Evolutionary conservation across 2,329 filamentous ascomycete species (phyloP), one percentile per base, ranked within the genome.

Genomic region (Stromatinia cepivora): DNA sequence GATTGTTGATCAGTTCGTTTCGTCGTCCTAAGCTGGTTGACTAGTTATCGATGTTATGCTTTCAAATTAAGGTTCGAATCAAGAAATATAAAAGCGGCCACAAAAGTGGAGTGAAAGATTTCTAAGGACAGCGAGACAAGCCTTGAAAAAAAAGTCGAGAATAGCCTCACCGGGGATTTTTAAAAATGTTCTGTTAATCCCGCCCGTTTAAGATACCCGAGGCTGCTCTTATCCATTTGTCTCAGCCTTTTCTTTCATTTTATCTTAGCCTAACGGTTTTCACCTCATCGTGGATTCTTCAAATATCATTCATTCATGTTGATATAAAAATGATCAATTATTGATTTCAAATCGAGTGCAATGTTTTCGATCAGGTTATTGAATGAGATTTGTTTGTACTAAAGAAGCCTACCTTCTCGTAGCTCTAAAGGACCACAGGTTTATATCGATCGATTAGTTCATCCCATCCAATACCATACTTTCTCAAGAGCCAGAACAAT

Each of bases 21-120:
- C 46, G 31, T 63, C 59, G 45, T 52, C 31, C n/a, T 63, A 50
- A 64, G n/a, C 61, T 64, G 46, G 17, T 17, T 52, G 61, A 64
- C 46, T 46, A 34, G 46, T 64, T 64, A 39, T 64, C 34, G 17
- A 63, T 39, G 15, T 34, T 63, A 46, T 63, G 31, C 59, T 50
- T 63, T 63, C 31, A 36, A 39, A 52, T 48, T 52, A 52, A 63
- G 46, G 46, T 39, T 64, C 15, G 34, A 52, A 15, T 39, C 31
- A 20, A 62, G 61, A 64, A 64, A 63, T 63, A 25, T 63, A 63
- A 63, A 63, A 63, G 61, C 61, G 61, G 61, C 61, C 61, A 63
- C 31, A 63, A 63, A 52, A 63, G 61, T 39, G 61, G 61, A 63
- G 61, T 52, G 31, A 52, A 50, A 25, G 9, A 52, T 52, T 63